Evolutionary conservation across 2,329 filamentous ascomycete genomes (phyloP).

Genomic region (Aphanocladium album): DNA sequence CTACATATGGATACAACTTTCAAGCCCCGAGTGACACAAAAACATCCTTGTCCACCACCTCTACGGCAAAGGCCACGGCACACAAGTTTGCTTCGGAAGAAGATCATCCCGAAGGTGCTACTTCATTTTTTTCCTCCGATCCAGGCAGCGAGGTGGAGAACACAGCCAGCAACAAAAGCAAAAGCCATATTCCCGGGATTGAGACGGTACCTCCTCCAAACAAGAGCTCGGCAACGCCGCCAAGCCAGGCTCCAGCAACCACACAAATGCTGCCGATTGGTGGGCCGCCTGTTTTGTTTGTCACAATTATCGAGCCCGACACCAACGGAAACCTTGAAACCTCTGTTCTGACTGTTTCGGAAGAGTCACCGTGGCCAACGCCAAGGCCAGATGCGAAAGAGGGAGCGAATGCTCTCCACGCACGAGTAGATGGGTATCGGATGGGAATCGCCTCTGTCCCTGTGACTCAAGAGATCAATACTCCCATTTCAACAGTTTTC

Average conservation of each 20-base stretch:
- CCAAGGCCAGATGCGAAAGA: not conserved
- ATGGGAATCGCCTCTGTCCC: not conserved
- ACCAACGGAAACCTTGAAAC: constrained; percentile 19
- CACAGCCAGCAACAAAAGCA: constrained; percentile 5
- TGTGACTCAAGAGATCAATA: not conserved
- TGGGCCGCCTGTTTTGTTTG: constrained; percentile 13
- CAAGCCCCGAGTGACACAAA: not conserved
- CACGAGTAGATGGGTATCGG: constrained; percentile 8
- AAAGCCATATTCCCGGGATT: constrained; percentile 1
- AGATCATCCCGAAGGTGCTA: not conserved
- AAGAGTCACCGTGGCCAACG: constrained; percentile 14
- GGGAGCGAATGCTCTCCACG: not conserved
- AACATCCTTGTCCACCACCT: not conserved
- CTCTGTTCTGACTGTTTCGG: constrained; percentile 16
- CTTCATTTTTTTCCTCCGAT: constrained; percentile 3
- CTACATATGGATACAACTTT: constrained; percentile 7
- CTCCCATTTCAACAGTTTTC: not conserved
- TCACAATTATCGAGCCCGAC: constrained; percentile 23
- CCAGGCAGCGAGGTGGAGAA: not conserved
- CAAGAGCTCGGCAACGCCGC: not conserved
- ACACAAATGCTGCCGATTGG: constrained; percentile 1
- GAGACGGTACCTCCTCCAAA: not conserved
- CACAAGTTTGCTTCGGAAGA: not conserved
- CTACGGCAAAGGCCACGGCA: not conserved
- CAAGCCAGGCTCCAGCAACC: not conserved